These are phyloP conservation scores for Malania oleifera DNA, from an alignment of 164 flowering plant genomes.

Conservation along the genomic window DNA sequence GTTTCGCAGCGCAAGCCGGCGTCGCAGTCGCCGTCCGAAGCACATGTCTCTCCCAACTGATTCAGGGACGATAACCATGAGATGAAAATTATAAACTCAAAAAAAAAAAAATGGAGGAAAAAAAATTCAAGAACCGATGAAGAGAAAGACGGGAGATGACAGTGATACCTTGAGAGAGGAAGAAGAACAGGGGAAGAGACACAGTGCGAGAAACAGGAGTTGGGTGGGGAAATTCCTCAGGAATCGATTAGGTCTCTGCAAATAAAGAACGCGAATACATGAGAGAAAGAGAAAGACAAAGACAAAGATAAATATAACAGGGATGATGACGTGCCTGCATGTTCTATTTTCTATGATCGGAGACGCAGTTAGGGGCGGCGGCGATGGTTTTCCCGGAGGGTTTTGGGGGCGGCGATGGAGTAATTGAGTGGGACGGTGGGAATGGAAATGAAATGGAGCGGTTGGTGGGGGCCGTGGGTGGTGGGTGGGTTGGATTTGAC, in stretches of 20 bases:
- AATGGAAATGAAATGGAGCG: no score
- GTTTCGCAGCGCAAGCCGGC: slow-evolving; percentile 44
- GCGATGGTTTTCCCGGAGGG: no score
- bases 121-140: no score
- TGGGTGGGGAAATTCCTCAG: not conserved
- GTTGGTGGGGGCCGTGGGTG: no score
- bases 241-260: not conserved
- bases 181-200: slow-evolving; percentile 13
- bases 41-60: slow-evolving; percentile 64
- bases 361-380: no score
- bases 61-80: not conserved
- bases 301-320: not conserved
- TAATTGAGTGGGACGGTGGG: no score
- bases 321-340: not conserved
- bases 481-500: no score
- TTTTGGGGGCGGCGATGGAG: no score
- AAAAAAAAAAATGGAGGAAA: not conserved
- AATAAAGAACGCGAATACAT: not conserved
- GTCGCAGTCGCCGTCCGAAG: slow-evolving; percentile 32
- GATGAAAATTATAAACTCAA: not conserved
- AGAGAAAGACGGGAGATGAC: not conserved
- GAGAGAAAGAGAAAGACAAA: not conserved
- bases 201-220: slow-evolving; percentile 8
- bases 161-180: slow-evolving; percentile 30
- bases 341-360: no score